Evolutionary conservation across 2,329 filamentous ascomycete species (phyloP).

Genomic region (Phoma sp.): DNA sequence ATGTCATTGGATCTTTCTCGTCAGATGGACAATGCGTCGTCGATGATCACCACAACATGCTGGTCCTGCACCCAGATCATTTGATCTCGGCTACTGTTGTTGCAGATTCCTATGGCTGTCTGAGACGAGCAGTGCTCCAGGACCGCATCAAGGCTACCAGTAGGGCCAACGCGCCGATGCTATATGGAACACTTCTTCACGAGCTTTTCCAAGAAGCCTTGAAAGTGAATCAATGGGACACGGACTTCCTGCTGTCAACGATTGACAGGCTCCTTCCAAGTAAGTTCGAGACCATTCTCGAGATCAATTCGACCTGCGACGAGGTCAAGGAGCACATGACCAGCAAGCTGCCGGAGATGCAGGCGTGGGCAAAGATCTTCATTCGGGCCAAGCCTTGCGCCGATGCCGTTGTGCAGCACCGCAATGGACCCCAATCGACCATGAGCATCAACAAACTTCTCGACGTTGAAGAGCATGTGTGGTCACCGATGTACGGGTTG

Average conservation of each 20-base stretch:
- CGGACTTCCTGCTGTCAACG: conserved; percentile 67
- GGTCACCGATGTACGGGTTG: conserved; percentile 96
- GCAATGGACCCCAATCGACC: conserved; percentile 75
- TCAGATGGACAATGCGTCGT: conserved; percentile 75
- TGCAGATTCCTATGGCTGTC: conserved; percentile 93
- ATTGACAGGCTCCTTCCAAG: conserved; percentile 74
- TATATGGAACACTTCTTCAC: conserved; percentile 93
- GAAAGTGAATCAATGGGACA: conserved; percentile 81
- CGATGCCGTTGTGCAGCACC: conserved; percentile 78
- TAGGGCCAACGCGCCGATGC: conserved; percentile 77
- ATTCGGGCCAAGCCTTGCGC: conserved; percentile 73
- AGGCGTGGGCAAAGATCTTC: conserved; percentile 83
- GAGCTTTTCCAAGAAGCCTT: conserved; percentile 94
- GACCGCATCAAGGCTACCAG: conserved; percentile 92
- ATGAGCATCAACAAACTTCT: conserved; percentile 93
- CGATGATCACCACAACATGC: conserved; percentile 80
- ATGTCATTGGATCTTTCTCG: conserved; percentile 82
- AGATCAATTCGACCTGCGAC: conserved; percentile 76
- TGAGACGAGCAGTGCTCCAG: conserved; percentile 88
- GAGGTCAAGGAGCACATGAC: conserved; percentile 80
- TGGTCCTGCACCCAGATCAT: conserved; percentile 94
- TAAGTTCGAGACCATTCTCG: conserved; percentile 88
- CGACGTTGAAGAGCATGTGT: conserved; percentile 96
- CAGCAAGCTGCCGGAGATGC: conserved; percentile 82
- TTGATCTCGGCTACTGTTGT: conserved; percentile 93